Base-by-base conservation (phyloP, 345 rosid species). In the Boechera retrofracta region DNA sequence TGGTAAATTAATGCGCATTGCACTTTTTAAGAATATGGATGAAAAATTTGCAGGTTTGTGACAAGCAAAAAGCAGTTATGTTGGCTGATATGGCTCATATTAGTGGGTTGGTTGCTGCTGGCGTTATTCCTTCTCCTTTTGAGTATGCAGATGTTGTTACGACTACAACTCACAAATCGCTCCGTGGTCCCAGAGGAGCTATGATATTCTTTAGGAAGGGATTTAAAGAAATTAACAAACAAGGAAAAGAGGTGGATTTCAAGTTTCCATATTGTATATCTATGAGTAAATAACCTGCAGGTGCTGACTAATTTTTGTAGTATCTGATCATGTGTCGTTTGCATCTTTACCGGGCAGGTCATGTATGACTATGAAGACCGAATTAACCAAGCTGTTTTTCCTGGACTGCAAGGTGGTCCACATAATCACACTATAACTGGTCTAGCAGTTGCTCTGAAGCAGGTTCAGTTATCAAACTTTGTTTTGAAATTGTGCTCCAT, bases 121-220 rank as follows among this genome's bases (percentile, higher is more conserved):
- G 92, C 49, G 97, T 94, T 75, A 88, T 94, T 55, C 97, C 98
- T 66, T 91, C 97, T 79, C 98, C 98, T 32, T 94, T 91, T 64
- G 97, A 94, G 82, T 91, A 89, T 82, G 97, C 97, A 12, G 98
- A 91, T 84, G 74, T 94, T 49, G 97, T 94, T 78, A 94, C 98
- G 2, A 94, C 98, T 57, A 91, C 98, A 51, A 94, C 98, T 35
- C 98, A 94, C 81, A 94, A 94, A 77, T 94, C 98, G 11, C 97
- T 94, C 58, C 96, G 98, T 51, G 98, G 98, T 77, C 97, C 98
- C 28, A 89, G 98, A 72, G 98, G 98, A 12, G 98, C 97, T 53
- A 90, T 94, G 98, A 94, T 94, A 79, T 94, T 94, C 89, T 94
- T 87, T 81, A 87, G 92, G 82, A 94, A 91, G 86, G 98, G 97